These are phyloP conservation scores for Boletus huronensis DNA, from an alignment of 768 basidiomycete genomes.

Conservation along the genomic window DNA sequence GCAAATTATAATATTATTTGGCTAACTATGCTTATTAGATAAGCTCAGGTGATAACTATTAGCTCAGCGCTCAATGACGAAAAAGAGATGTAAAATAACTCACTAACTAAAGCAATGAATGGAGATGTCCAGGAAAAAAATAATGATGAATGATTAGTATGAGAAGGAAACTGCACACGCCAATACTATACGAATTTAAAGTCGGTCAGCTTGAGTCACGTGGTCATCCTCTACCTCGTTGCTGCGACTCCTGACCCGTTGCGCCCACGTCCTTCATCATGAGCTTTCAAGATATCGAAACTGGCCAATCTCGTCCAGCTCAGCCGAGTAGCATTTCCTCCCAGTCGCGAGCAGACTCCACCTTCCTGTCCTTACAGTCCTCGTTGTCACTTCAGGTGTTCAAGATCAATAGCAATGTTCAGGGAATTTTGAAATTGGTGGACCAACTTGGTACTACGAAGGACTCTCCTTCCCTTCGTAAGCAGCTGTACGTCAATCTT, in stretches of 20 bases:
- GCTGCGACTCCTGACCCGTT: background rate
- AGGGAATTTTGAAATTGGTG: constrained; percentile 93
- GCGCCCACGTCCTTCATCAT: constrained; percentile 23
- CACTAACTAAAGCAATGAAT: no score
- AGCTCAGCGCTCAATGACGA: no score
- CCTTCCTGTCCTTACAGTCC: constrained; percentile 72
- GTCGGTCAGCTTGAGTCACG: constrained; percentile 1
- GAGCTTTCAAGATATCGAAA: constrained; percentile 53
- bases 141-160: no score
- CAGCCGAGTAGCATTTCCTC: constrained; percentile 27
- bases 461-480: constrained; percentile 77
- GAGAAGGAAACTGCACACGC: no score
- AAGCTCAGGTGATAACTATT: no score
- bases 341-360: constrained; percentile 58
- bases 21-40: no score
- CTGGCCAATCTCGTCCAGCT: constrained; percentile 35
- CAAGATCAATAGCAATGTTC: constrained; percentile 98
- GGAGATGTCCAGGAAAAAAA: no score
- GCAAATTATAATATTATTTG: no score
- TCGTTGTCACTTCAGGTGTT: constrained; percentile 91
- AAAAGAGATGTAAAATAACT: no score
- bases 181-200: no score
- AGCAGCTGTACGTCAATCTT: constrained; percentile 65
- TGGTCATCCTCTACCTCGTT: constrained; percentile 1
- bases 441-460: constrained; percentile 86